phyloP scores from a whole-genome alignment of 805 yeast genomes.

The Candida taoyuanica region DNA sequence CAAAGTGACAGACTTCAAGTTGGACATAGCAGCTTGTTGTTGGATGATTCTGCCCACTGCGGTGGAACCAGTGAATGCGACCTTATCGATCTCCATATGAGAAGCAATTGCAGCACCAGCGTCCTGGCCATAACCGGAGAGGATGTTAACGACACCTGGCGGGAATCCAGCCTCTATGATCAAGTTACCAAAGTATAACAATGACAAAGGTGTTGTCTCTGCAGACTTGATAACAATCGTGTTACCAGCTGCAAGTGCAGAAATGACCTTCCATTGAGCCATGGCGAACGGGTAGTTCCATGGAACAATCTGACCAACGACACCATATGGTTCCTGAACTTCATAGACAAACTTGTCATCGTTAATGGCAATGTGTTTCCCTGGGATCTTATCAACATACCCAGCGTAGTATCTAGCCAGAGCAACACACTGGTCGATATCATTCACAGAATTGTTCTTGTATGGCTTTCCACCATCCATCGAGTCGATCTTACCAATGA shows the following conservation, averaged over 20 bases:
- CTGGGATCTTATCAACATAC: constrained; percentile 64
- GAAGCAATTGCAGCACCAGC: constrained; percentile 66
- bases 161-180: constrained; percentile 72
- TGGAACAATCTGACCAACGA: constrained; percentile 78
- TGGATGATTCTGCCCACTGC: constrained; percentile 64
- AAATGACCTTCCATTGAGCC: constrained; percentile 76
- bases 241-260: constrained; percentile 75
- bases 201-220: constrained; percentile 70
- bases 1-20: constrained; percentile 59
- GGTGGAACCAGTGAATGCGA: constrained; percentile 66
- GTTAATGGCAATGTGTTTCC: constrained; percentile 57
- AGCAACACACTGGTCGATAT: constrained; percentile 56
- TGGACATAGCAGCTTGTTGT: constrained; percentile 60
- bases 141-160: constrained; percentile 68
- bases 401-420: constrained; percentile 71
- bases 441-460: constrained; percentile 61
- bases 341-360: constrained; percentile 65
- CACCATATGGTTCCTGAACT: constrained; percentile 71
- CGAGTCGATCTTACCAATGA: constrained; percentile 64
- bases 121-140: constrained; percentile 64
- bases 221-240: constrained; percentile 70
- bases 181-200: constrained; percentile 57
- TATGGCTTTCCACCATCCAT: constrained; percentile 76
- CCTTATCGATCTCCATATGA: constrained; percentile 53
- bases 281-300: constrained; percentile 83